These are phyloP conservation scores for Sporisorium scitamineum DNA, from an alignment of 1,284 basidiomycete genomes.

Conservation along the genomic window DNA sequence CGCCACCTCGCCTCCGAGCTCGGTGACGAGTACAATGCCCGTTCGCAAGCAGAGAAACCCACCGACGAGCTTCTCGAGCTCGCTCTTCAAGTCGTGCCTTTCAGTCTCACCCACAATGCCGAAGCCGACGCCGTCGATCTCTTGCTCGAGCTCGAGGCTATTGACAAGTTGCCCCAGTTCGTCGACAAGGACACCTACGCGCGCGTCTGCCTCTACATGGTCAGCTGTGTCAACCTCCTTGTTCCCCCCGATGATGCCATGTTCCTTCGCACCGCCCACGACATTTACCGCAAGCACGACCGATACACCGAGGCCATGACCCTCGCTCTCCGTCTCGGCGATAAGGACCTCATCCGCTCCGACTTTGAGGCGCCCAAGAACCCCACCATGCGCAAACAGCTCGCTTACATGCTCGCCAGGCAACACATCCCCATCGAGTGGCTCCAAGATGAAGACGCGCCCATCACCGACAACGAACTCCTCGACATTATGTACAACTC, in stretches of 20 bases:
- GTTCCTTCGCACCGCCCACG: conserved; percentile 90
- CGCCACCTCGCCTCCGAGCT: conserved; percentile 96
- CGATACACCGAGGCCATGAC: conserved; percentile 92
- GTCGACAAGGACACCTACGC: conserved; percentile 81
- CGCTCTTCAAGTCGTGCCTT: conserved; percentile 87
- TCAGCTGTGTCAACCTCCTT: conserved; percentile 88
- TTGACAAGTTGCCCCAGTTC: conserved; percentile 73
- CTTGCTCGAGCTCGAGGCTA: conserved; percentile 92
- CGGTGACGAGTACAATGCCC: conserved; percentile 86
- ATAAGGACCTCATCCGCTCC: conserved; percentile 78
- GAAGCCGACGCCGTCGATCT: conserved; percentile 98
- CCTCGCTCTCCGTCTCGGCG: conserved; percentile 86
- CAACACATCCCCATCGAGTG: conserved; percentile 92
- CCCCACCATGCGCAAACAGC: conserved; percentile 86
- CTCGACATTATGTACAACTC: conserved; percentile 82
- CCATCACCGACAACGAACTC: conserved; percentile 72
- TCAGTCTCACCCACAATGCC: conserved; percentile 93
- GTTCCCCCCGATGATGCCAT: conserved; percentile 91
- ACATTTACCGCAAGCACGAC: conserved; percentile 87
- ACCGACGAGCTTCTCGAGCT: conserved; percentile 73
- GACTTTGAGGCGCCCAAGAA: conserved; percentile 68
- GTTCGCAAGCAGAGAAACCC: conserved; percentile 49
- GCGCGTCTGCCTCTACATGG: conserved; percentile 98
- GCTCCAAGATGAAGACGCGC: conserved; percentile 76
- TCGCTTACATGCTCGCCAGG: conserved; percentile 92